These are phyloP conservation scores for Ceriops zippeliana DNA, from an alignment of 345 rosid genomes.

Conservation along the genomic window DNA sequence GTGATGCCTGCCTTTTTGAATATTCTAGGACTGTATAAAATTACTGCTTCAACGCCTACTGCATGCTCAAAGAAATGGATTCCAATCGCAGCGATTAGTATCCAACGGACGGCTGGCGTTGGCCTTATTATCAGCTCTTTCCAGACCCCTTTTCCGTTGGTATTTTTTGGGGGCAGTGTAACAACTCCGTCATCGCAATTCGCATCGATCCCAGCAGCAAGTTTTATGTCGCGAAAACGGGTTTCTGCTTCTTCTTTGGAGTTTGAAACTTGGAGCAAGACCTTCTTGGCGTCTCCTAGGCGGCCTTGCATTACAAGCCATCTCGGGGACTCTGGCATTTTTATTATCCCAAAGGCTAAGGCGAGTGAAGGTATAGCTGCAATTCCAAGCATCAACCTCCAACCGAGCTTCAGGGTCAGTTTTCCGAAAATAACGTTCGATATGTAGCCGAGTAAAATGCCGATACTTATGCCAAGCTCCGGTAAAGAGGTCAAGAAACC, in stretches of 20 bases:
- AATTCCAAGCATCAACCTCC: conserved; percentile 89
- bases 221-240: conserved; percentile 52
- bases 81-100: conserved; percentile 60
- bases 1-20: conserved; percentile 61
- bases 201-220: conserved; percentile 57
- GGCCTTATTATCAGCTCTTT: conserved; percentile 59
- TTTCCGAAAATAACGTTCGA: conserved; percentile 61
- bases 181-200: conserved; percentile 39
- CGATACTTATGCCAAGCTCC: conserved; percentile 69
- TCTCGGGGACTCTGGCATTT: conserved; percentile 87
- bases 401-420: conserved; percentile 59
- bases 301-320: conserved; percentile 77
- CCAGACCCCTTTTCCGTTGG: conserved; percentile 64
- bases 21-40: conserved; percentile 64
- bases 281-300: conserved; percentile 46
- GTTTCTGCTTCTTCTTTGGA: conserved; percentile 57
- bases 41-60: conserved; percentile 64
- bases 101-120: conserved; percentile 54
- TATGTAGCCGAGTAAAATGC: conserved; percentile 64
- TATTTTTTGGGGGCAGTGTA: conserved; percentile 18
- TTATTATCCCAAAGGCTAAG: conserved; percentile 49
- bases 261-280: conserved; percentile 46
- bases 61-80: conserved; percentile 89
- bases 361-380: conserved; percentile 68
- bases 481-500: conserved; percentile 76